Evolutionary conservation across 352 stramenopile species (phyloP).

Genomic region (Pythium utonaiense): DNA sequence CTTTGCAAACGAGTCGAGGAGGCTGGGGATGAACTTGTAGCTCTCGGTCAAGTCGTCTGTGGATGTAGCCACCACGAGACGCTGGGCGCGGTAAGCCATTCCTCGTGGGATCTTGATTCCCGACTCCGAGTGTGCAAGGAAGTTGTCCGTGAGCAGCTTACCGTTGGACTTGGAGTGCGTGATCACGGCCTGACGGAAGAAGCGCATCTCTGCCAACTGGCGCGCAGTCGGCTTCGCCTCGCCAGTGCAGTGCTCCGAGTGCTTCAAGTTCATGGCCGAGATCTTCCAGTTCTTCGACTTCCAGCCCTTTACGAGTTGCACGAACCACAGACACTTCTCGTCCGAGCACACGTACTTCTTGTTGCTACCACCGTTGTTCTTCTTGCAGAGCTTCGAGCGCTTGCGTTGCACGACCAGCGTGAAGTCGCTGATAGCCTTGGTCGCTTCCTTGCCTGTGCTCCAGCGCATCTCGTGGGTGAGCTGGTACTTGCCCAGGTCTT

Average conservation of each 20-base stretch:
- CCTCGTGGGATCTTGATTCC: constrained; percentile 66
- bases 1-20: constrained; percentile 64
- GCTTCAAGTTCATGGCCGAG: constrained; percentile 83
- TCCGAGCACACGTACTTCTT: constrained; percentile 86
- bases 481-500: constrained; percentile 64
- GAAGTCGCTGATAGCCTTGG: constrained; percentile 75
- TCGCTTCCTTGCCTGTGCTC: constrained; percentile 72
- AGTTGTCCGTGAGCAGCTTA: constrained; percentile 76
- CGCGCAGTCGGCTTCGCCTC: constrained; percentile 64
- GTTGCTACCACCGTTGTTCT: constrained; percentile 78
- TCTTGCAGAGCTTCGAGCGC: constrained; percentile 74
- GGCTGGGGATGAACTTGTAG: constrained; percentile 79
- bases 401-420: constrained; percentile 77
- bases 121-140: constrained; percentile 58
- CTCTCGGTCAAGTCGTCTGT: constrained; percentile 74
- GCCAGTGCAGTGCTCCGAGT: constrained; percentile 63
- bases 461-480: constrained; percentile 81
- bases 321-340: constrained; percentile 69
- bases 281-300: constrained; percentile 90
- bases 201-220: constrained; percentile 76
- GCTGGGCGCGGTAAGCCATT: constrained; percentile 68
- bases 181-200: constrained; percentile 69
- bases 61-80: constrained; percentile 61
- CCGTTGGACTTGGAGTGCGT: constrained; percentile 77
- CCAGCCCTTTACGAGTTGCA: constrained; percentile 72